Evolutionary conservation across 176 grass and related monocot species (phyloP), one percentile per base, ranked within the genome.

Genomic region (Saccharum officinarum): DNA sequence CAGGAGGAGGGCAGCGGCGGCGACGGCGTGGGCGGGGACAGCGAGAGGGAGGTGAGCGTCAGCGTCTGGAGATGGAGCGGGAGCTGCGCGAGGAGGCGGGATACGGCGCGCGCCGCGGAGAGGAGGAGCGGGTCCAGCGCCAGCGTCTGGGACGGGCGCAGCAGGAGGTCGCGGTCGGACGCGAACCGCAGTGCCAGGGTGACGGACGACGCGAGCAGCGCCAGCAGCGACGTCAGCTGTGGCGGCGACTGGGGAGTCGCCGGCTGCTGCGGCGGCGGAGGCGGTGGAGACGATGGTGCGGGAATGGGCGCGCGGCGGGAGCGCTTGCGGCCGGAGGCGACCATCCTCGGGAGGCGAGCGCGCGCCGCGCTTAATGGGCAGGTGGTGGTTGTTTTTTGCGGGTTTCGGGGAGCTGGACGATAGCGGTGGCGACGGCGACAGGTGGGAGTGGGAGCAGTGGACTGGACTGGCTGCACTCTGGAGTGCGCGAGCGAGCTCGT

Each of bases 51-150:
- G 76, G 87, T 89, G 76, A 90, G 90, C 22, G 89, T 87, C 40
- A 91, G 78, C 34, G 89, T 91, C 75, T 91, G 87, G 15, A 87
- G 75, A 69, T 85, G 88, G 85, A 95, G 90, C 28, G 88, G 87
- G 75, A 92, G 82, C 47, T 88, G 90, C 17, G 90, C 86, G 7
- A 92, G 88, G 67, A 90, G 88, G 76, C 87, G 90, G 20, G 87
- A 83, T 23, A 90, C 69, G 64, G 85, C 81, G 71, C 88, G 90
- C 23, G 80, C 76, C 0, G 85, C 73, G 76, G 82, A 76, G 71
- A 85, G 90, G 47, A 85, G 82, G 25, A 74, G 69, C 71, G 82
- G 83, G 79, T 90, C 85, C 60, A 89, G 81, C 84, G 82, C 77
- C 60, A 80, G 80, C 40, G 86, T 16, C 81, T 87, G 84, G 15